These are phyloP conservation scores for Blepharisma japonicum DNA, from an alignment of 73 alveolate genomes.

Conservation along the genomic window DNA sequence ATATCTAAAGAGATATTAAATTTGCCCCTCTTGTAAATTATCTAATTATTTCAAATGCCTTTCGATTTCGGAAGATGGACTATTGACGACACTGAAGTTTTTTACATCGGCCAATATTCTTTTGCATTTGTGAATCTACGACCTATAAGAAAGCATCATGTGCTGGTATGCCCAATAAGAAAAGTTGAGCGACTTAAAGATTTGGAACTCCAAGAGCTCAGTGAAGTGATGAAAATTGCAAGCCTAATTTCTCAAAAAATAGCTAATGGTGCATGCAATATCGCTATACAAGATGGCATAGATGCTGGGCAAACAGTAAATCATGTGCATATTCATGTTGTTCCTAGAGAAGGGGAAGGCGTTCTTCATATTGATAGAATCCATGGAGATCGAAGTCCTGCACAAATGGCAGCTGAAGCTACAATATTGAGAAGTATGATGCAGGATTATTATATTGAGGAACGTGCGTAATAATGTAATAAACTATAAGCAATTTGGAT, in stretches of 20 bases:
- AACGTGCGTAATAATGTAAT: too few relatives aligned
- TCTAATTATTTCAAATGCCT: neutral
- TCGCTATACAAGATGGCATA: slow-evolving; percentile 70
- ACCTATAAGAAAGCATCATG: slow-evolving; percentile 74
- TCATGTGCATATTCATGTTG: slow-evolving; percentile 75
- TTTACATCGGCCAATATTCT: slow-evolving; percentile 58
- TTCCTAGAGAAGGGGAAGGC: slow-evolving; percentile 58
- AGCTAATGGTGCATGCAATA: slow-evolving; percentile 28
- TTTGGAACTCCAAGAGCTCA: slow-evolving; percentile 57
- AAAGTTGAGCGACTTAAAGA: slow-evolving; percentile 57
- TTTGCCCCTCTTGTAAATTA: too few relatives aligned
- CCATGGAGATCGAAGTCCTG: too few relatives aligned
- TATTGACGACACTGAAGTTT: slow-evolving; percentile 41
- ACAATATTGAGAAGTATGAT: too few relatives aligned
- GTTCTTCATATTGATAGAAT: neutral
- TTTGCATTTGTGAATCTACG: slow-evolving; percentile 70
- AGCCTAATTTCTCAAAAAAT: slow-evolving; percentile 34
- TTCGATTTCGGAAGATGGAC: slow-evolving; percentile 14
- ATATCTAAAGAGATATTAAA: too few relatives aligned
- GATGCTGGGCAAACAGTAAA: slow-evolving; percentile 83
- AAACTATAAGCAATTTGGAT: too few relatives aligned
- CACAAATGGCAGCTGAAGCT: too few relatives aligned
- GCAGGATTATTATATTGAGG: too few relatives aligned
- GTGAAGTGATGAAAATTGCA: slow-evolving; percentile 56
- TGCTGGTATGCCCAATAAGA: slow-evolving; percentile 70